Evolutionary conservation across 1,139 yeast genomes (phyloP), one percentile per base, ranked within the genome.

Genomic region (Scheffersomyces insectosa): DNA sequence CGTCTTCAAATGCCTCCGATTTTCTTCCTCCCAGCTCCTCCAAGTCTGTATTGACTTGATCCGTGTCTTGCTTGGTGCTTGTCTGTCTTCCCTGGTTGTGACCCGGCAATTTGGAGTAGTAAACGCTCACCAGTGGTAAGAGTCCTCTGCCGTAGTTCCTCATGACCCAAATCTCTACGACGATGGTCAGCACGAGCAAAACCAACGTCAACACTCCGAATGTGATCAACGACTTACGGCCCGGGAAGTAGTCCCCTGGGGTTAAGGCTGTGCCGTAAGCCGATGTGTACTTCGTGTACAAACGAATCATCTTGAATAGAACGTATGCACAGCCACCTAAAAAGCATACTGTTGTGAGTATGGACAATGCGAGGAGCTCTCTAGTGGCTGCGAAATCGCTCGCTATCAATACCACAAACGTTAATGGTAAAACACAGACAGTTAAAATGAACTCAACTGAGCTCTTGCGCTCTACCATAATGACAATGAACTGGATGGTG

Each of bases 401-500:
- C 20, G 67, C 45, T 23, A 66, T 50, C 16, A 79, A 60, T 12
- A 75, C 52, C 4, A 73, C 31, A 3, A 78, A 57, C 0, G 82
- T 76, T 23, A 74, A 50, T 2, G 83, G 83, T 25, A 78, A 62
- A 38, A 77, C 80, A 28, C 72, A 65, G 14, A 77, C 65, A 0
- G 83, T 79, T 36, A 79, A 62, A 3, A 69, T 76, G 52, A 78
- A 79, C 52, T 79, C 83, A 11, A 65, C 64, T 9, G 77, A 77
- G 15, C 59, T 55, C 39, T 63, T 65, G 42, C 73, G 61, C 27
- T 54, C 45, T 29, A 76, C 63, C 63, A 78, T 75, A 42, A 79
- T 75, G 33, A 77, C 79, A 28, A 75, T 58, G 51, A 77, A 79
- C 55, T 79, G 83, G 31, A 78, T 68, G 1, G 82, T 76, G 56